phyloP scores from a whole-genome alignment of 768 basidiomycete genomes.

The Boletus sp. region DNA sequence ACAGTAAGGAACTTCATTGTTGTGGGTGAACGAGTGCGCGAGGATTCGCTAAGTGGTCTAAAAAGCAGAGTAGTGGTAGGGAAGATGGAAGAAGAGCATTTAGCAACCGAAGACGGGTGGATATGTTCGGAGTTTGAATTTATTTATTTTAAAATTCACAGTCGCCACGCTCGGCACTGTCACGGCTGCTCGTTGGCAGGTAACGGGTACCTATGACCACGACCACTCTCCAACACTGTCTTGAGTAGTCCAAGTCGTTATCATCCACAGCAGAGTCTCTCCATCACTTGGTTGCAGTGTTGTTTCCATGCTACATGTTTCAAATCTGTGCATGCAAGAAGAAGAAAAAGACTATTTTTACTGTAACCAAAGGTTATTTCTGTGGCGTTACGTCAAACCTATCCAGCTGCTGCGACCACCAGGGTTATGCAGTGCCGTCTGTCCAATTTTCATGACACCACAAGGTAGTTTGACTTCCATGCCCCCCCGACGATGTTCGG shows the following conservation, averaged over 20 bases:
- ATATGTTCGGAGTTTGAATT: constrained; percentile 31
- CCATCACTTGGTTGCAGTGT: background rate
- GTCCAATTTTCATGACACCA: constrained; percentile 83
- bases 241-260: background rate
- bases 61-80: constrained; percentile 1
- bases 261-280: background rate
- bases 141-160: constrained; percentile 2
- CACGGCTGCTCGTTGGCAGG: too few species aligned
- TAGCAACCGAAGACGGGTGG: background rate
- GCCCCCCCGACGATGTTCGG: constrained; percentile 10
- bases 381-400: constrained; percentile 45
- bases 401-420: constrained; percentile 92
- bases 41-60: constrained; percentile 5
- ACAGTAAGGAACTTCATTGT: constrained; percentile 38
- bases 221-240: too few species aligned
- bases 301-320: background rate
- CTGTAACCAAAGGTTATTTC: background rate
- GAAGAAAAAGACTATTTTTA: background rate
- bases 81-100: background rate
- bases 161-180: background rate
- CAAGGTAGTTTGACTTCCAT: constrained; percentile 26
- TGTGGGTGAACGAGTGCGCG: constrained; percentile 17
- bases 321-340: background rate
- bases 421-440: constrained; percentile 90
- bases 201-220: too few species aligned